A percentile compares a stretch with the other conserved stretches of the same genome.
Conservation (phyloP, 345 rosid genomes). For the Orychophragmus violaceus region DNA sequence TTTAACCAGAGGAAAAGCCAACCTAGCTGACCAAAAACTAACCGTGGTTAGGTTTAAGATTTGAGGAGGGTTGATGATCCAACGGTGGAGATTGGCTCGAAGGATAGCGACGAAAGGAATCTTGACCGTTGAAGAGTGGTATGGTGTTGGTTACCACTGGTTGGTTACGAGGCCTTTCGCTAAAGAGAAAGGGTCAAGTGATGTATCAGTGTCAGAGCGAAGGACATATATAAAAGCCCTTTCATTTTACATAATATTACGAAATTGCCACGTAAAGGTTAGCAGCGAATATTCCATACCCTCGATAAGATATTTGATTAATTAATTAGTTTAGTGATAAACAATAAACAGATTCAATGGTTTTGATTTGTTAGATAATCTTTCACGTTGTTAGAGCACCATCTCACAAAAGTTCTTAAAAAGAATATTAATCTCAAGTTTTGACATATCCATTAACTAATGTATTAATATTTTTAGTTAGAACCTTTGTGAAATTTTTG, state of each 20-base stretch:
- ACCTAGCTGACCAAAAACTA: conserved; percentile 22
- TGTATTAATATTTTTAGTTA: too few species aligned
- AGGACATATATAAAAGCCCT: background rate
- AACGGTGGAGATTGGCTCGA: conserved; percentile 28
- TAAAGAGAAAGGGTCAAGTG: conserved; percentile 33
- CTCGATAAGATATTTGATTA: background rate
- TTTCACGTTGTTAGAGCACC: too few species aligned
- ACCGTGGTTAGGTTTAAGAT: conserved; percentile 29
- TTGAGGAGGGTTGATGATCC: conserved; percentile 21
- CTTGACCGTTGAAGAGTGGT: conserved; percentile 39
- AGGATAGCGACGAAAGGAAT: conserved; percentile 29
- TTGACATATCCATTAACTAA: too few species aligned
- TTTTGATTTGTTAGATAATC: conserved; percentile 17
- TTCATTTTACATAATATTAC: background rate
- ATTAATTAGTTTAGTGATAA: background rate
- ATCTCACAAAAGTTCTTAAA: too few species aligned
- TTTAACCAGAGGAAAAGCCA: conserved; percentile 12
- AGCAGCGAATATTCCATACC: background rate
- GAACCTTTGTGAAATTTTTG: too few species aligned
- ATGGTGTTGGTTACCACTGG: conserved; percentile 52
- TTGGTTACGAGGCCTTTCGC: conserved; percentile 26
- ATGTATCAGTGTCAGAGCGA: conserved; percentile 28
- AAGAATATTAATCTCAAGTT: too few species aligned
- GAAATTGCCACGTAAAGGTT: background rate
- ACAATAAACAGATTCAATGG: background rate